Evolutionary conservation across 225 moss, liverwort and hornwort species (phyloP).

Genomic region (Lunularia cruciata): DNA sequence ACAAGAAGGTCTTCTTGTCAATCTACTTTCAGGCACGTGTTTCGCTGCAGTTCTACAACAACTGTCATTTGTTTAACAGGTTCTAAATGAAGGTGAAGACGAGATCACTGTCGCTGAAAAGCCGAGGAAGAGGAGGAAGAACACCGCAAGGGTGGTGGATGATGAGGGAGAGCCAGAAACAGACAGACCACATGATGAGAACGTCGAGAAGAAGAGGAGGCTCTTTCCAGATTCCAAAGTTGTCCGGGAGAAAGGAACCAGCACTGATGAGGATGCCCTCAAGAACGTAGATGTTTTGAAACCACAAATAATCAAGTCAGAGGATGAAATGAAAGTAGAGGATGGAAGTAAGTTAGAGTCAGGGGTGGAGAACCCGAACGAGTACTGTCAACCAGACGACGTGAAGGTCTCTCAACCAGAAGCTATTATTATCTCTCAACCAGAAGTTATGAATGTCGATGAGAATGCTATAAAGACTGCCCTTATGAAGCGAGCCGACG

Average conservation of each 20-base stretch:
- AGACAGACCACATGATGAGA: conserved; percentile 1
- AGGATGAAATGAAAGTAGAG: conserved; percentile 6
- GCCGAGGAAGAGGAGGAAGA: conserved; percentile 34
- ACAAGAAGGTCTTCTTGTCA: conserved; percentile 6
- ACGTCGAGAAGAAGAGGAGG: conserved; percentile 8
- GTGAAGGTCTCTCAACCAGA: no score
- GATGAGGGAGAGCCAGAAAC: conserved; percentile 32
- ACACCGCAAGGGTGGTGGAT: conserved; percentile 34
- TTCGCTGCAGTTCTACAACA: conserved; percentile 15
- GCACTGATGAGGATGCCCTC: background rate
- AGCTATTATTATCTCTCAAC: no score
- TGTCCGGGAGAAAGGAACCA: conserved; percentile 4
- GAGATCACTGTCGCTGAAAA: conserved; percentile 18
- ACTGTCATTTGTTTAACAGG: conserved; percentile 28
- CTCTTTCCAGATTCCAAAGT: conserved; percentile 2
- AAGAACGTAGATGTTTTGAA: background rate
- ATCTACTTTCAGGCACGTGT: conserved; percentile 6
- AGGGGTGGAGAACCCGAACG: conserved; percentile 4
- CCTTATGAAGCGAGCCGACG: conserved; percentile 46
- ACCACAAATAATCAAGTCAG: no score
- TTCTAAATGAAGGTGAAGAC: conserved; percentile 28
- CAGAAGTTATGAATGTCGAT: background rate
- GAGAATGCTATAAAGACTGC: conserved; percentile 43
- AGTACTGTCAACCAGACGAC: background rate
- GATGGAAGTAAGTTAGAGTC: background rate